phyloP scores from a whole-genome alignment of 805 yeast genomes.

The Zygotorulaspora chibaensis region DNA sequence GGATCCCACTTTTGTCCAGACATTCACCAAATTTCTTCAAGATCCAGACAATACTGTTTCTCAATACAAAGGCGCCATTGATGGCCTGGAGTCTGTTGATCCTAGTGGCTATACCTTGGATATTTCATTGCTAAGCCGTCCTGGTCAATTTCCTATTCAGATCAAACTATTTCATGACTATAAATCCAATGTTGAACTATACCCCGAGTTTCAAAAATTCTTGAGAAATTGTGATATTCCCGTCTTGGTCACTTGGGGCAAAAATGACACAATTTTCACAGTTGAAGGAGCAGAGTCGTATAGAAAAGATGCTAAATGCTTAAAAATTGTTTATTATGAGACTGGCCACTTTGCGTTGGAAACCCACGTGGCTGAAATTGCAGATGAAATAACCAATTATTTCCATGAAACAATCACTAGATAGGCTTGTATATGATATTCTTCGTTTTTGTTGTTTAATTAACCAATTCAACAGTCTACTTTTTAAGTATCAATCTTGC shows the following conservation, averaged over 20 bases:
- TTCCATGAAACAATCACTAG: constrained; percentile 3
- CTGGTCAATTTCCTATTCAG: constrained; percentile 33
- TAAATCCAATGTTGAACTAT: constrained; percentile 33
- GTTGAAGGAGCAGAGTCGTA: constrained; percentile 39
- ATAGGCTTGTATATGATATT: not conserved
- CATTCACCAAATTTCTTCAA: constrained; percentile 18
- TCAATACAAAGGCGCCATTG: constrained; percentile 36
- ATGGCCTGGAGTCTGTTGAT: constrained; percentile 25
- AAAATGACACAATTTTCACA: constrained; percentile 38
- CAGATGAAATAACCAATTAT: constrained; percentile 24
- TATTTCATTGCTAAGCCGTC: constrained; percentile 23
- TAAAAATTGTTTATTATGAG: constrained; percentile 29
- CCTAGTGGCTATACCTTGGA: constrained; percentile 37
- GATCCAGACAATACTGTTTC: constrained; percentile 20
- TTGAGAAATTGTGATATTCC: constrained; percentile 7
- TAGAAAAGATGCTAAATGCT: constrained; percentile 32
- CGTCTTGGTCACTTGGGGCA: constrained; percentile 40
- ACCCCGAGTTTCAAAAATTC: constrained; percentile 17
- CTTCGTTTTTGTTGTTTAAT: not conserved
- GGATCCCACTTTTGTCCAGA: constrained; percentile 12
- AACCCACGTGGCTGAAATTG: constrained; percentile 32
- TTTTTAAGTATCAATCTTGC: no score
- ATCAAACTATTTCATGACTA: constrained; percentile 38
- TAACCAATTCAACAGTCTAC: no score
- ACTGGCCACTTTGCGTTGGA: constrained; percentile 42